phyloP scores from a whole-genome alignment of 176 grass and related monocot genomes.

The Zizania latifolia region DNA sequence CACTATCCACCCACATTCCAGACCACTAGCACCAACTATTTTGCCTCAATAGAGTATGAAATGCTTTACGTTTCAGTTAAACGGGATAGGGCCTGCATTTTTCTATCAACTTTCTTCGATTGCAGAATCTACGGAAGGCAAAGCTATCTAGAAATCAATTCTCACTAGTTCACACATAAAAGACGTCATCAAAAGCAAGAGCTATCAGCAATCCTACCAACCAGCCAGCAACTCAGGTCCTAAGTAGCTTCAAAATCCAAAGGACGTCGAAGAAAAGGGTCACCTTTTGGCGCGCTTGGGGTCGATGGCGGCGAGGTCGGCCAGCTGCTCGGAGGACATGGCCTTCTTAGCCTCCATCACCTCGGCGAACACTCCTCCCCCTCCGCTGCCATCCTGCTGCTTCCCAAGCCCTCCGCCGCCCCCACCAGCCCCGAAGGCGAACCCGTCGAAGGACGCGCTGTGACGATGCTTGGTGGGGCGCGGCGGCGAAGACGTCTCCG shows the following conservation, averaged over 20 bases:
- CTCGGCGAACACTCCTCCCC: constrained; percentile 47
- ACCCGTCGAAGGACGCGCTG: constrained; percentile 83
- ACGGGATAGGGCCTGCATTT: too few relatives aligned
- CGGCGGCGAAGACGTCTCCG: constrained; percentile 58
- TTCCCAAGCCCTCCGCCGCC: neutral
- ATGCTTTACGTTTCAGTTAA: neutral
- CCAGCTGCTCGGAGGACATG: constrained; percentile 71
- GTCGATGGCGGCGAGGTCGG: constrained; percentile 68
- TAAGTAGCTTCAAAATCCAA: neutral
- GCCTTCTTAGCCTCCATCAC: constrained; percentile 82
- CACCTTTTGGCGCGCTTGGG: constrained; percentile 89
- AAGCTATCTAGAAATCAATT: neutral
- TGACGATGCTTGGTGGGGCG: constrained; percentile 73
- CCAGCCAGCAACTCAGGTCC: neutral
- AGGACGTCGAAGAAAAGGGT: too few relatives aligned
- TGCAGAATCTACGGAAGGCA: neutral
- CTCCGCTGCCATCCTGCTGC: constrained; percentile 27
- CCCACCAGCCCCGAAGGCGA: constrained; percentile 30
- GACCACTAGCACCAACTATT: constrained; percentile 9
- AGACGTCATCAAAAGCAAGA: constrained; percentile 19
- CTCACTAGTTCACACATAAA: neutral
- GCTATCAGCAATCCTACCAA: constrained; percentile 21
- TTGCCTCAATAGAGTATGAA: neutral
- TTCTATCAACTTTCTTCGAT: neutral
- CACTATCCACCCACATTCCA: constrained; percentile 18